Percentiles rank a stretch among this genome's conserved stretches.
Evolutionary conservation across 2,329 filamentous ascomycete genomes (phyloP).

Genomic region (Didymella glomerata): DNA sequence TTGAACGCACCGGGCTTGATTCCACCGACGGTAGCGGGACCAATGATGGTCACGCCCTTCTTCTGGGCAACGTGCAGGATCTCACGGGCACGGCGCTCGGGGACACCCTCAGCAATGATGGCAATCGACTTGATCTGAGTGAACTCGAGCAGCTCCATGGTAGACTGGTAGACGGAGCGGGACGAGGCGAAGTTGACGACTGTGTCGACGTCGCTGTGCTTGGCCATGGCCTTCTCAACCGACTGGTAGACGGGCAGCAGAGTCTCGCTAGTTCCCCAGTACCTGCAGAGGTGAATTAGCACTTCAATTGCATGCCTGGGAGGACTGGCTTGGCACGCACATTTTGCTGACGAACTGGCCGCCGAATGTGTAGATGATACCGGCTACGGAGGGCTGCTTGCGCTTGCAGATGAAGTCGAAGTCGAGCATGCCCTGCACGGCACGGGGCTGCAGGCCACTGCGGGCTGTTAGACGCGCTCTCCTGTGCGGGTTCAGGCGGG

Average conservation of each 20-base stretch:
- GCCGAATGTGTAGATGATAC: constrained; percentile 99
- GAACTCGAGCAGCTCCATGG: constrained; percentile 97
- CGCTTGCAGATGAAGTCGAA: constrained; percentile 99
- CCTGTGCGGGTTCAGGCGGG: constrained; percentile 5
- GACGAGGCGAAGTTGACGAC: constrained; percentile 99
- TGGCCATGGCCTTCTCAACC: constrained; percentile 88
- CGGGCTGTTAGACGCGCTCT: constrained; percentile 33
- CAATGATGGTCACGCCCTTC: constrained; percentile 99
- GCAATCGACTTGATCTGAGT: constrained; percentile 98
- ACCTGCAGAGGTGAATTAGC: constrained; percentile 58
- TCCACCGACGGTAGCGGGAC: constrained; percentile 96
- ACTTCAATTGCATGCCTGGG: constrained; percentile 15
- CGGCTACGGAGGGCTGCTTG: constrained; percentile 91
- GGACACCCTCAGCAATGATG: constrained; percentile 99
- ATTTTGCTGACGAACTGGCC: constrained; percentile 99
- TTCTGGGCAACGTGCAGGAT: constrained; percentile 96
- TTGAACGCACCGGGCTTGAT: constrained; percentile 99
- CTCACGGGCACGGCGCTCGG: constrained; percentile 96
- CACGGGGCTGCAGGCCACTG: constrained; percentile 90
- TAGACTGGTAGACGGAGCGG: constrained; percentile 97
- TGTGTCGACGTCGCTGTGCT: constrained; percentile 96
- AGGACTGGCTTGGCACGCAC: constrained; percentile 57
- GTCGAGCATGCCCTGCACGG: constrained; percentile 76
- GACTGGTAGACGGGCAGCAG: constrained; percentile 98
- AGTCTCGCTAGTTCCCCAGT: constrained; percentile 99